Evolutionary conservation across 2,329 filamentous ascomycete genomes (phyloP).

Genomic region (Cladorrhinum sp.): DNA sequence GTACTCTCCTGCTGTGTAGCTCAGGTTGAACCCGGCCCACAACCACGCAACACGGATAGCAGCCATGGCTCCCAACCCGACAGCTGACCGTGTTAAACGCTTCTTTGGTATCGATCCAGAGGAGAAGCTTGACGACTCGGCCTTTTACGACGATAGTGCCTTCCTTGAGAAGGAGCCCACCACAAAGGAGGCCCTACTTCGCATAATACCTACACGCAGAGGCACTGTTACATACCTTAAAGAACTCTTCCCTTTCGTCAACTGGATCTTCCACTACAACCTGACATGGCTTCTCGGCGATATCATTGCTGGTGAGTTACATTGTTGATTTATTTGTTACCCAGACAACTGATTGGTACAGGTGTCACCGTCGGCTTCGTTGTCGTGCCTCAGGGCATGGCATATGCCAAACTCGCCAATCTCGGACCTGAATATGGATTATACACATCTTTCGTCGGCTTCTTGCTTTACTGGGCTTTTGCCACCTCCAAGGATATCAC

Average conservation of each 20-base stretch:
- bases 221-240: constrained; percentile 21
- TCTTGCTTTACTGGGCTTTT: constrained; percentile 78
- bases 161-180: constrained; percentile 26
- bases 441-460: constrained; percentile 80
- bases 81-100: constrained; percentile 23
- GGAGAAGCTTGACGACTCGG: constrained; percentile 20
- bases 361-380: constrained; percentile 62
- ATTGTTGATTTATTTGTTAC: background rate
- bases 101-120: constrained; percentile 27
- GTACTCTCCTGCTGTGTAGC: background rate
- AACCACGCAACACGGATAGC: background rate
- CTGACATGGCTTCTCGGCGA: constrained; percentile 70
- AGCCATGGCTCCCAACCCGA: constrained; percentile 19
- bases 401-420: constrained; percentile 70
- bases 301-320: constrained; percentile 61
- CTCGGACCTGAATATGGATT: constrained; percentile 68
- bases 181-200: constrained; percentile 17
- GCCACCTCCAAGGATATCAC: constrained; percentile 84
- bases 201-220: constrained; percentile 18
- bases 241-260: constrained; percentile 27
- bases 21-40: constrained; percentile 3
- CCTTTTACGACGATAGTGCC: constrained; percentile 21
- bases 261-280: constrained; percentile 57
- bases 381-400: constrained; percentile 62
- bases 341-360: constrained; percentile 11